Percentiles rank a stretch among this genome's conserved stretches.
phyloP scores from a whole-genome alignment of 257 asterid species.

The Solanum habrochaites region DNA sequence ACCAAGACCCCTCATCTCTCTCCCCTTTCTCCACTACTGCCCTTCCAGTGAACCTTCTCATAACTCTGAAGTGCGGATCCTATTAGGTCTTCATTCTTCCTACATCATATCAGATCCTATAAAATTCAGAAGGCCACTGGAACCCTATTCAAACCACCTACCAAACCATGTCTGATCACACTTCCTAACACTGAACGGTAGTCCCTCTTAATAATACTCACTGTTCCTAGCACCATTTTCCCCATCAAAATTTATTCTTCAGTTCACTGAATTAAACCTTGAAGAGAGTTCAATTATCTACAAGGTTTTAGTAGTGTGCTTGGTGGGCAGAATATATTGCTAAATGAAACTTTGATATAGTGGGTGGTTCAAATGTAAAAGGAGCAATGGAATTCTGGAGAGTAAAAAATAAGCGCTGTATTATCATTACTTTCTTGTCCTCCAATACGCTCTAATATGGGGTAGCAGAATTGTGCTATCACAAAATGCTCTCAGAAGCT shows the following conservation, averaged over 20 bases:
- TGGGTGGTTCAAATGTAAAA: background rate
- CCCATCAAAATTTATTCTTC: background rate
- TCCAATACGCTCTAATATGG: background rate
- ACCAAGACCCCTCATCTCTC: background rate
- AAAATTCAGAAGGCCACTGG: background rate
- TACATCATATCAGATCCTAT: background rate
- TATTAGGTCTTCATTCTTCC: background rate
- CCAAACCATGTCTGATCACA: background rate
- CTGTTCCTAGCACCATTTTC: background rate
- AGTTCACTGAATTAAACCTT: background rate
- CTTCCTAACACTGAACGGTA: background rate
- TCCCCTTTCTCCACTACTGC: background rate
- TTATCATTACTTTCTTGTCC: background rate
- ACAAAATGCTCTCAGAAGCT: background rate
- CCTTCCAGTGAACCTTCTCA: background rate
- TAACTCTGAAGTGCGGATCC: background rate
- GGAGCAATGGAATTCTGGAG: background rate
- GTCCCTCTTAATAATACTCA: background rate
- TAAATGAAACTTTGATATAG: background rate
- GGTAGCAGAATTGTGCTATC: background rate
- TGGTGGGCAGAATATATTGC: background rate
- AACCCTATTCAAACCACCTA: background rate
- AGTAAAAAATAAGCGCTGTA: background rate
- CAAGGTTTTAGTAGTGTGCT: background rate
- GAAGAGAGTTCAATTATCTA: background rate